Evolutionary conservation across 1,284 basidiomycete species (phyloP).

Genomic region (Sanghuangporus weigelae): DNA sequence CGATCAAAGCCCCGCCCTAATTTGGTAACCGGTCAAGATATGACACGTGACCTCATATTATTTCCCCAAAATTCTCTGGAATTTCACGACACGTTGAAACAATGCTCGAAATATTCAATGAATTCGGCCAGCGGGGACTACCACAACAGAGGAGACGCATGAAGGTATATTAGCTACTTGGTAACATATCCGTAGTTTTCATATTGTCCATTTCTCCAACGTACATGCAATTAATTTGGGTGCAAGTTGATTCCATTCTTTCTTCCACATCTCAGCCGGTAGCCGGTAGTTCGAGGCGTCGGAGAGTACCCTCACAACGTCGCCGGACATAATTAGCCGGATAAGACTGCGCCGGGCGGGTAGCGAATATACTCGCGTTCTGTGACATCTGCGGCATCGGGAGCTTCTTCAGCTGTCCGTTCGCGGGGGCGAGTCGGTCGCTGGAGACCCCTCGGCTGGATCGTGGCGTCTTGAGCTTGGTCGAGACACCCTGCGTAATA

Average conservation of each 20-base stretch:
- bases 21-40: not conserved
- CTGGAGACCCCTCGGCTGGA: conserved; percentile 13
- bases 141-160: not conserved
- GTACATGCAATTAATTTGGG: not conserved
- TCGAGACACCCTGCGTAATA: conserved; percentile 7
- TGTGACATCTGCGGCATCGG: not conserved
- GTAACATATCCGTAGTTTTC: conserved; percentile 3
- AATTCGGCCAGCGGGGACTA: not conserved
- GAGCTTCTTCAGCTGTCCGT: conserved; percentile 14
- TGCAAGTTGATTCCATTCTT: not conserved
- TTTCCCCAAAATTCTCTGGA: not conserved
- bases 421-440: conserved; percentile 16
- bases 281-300: conserved; percentile 11
- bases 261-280: not conserved
- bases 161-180: not conserved
- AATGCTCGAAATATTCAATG: not conserved
- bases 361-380: conserved; percentile 2
- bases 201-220: not conserved
- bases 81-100: not conserved
- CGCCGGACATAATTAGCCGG: not conserved
- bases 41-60: not conserved
- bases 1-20: not conserved
- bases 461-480: conserved; percentile 18
- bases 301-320: conserved; percentile 5
- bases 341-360: not conserved